phyloP scores from a whole-genome alignment of 2,329 filamentous ascomycete genomes.

The Exophiala phaeomuriformis region DNA sequence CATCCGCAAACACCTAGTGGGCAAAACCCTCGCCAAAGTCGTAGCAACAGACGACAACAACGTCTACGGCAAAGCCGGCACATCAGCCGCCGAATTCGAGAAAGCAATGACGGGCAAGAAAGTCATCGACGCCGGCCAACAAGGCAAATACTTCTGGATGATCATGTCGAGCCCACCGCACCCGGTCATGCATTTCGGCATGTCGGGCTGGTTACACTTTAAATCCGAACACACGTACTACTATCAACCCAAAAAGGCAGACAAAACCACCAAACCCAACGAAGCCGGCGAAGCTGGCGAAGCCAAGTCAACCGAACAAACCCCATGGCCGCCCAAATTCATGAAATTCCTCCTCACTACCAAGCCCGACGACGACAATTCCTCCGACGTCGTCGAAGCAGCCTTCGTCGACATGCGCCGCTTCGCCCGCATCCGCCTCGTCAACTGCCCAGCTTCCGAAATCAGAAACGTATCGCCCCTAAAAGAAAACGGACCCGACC shows the following conservation, averaged over 20 bases:
- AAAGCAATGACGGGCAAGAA: conserved; percentile 67
- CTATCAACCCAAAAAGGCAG: conserved; percentile 57
- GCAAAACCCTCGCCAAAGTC: conserved; percentile 66
- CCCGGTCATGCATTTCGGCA: conserved; percentile 79
- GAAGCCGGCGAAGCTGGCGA: conserved; percentile 40
- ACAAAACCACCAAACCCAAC: too few relatives aligned
- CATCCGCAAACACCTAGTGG: conserved; percentile 73
- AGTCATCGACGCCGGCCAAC: conserved; percentile 64
- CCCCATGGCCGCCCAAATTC: conserved; percentile 76
- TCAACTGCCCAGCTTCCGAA: conserved; percentile 68
- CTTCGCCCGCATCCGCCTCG: conserved; percentile 69
- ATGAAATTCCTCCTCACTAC: conserved; percentile 78
- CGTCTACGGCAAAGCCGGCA: conserved; percentile 86
- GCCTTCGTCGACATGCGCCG: conserved; percentile 81
- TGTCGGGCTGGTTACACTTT: conserved; percentile 80
- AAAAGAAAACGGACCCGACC: conserved; percentile 89
- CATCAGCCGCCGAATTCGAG: conserved; percentile 66
- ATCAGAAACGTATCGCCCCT: conserved; percentile 73
- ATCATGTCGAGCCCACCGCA: conserved; percentile 73
- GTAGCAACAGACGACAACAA: conserved; percentile 70
- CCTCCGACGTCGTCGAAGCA: conserved; percentile 50
- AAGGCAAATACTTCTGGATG: conserved; percentile 97
- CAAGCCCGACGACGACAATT: conserved; percentile 41
- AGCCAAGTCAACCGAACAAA: background rate
- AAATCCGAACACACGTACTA: conserved; percentile 69